Base-by-base conservation (phyloP, 2,329 filamentous ascomycete genomes). In the Monosporascus sp. region DNA sequence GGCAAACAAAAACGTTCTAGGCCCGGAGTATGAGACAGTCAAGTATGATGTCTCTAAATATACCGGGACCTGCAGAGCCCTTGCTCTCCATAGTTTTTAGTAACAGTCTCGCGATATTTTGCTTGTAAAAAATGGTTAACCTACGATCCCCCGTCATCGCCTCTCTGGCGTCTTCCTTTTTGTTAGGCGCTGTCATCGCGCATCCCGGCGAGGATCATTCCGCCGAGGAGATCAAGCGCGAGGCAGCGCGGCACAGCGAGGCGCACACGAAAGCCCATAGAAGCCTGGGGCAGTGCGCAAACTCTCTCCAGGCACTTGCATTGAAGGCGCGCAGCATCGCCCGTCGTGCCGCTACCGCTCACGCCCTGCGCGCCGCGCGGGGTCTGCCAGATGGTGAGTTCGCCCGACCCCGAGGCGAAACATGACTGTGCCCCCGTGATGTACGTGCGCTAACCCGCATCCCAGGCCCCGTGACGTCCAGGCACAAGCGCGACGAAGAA, bases 151-250 rank as follows among this genome's bases (percentile, higher is more conserved):
- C 56, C 26, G 48, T 66, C 43, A 53, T 62, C 49, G 61, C 63
- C 56, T 61, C 60, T 36, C 45, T 66, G 54, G 65, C 63, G 52
- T 56, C 56, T 11, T 52, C 56, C 20, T 60, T 59, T 36, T 51
- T 65, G 53, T 50, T 62, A 20, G 60, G 62, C 31, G 50, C 55
- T 37, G 56, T 48, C 6, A 54, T 71, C 37, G 71, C 73, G 22
- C 73, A 76, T 49, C 73, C 73, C 1, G 72, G 72, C 26, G 66
- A 74, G 38, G 59, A 71, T 49, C 24, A 14, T 22, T 65, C 66
- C 45, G 52, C 62, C 27, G 65, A 67, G 52, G 53, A 61, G 27
- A 52, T 59, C 24, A 58, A 59, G 31, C 59, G 63, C 27, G 71
- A 74, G 53, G 61, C 69, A 31, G 59, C 60, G 37, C 61, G 68